Conservation (phyloP, 192 early-diverging fungal genomes). For the Endogone sp. region DNA sequence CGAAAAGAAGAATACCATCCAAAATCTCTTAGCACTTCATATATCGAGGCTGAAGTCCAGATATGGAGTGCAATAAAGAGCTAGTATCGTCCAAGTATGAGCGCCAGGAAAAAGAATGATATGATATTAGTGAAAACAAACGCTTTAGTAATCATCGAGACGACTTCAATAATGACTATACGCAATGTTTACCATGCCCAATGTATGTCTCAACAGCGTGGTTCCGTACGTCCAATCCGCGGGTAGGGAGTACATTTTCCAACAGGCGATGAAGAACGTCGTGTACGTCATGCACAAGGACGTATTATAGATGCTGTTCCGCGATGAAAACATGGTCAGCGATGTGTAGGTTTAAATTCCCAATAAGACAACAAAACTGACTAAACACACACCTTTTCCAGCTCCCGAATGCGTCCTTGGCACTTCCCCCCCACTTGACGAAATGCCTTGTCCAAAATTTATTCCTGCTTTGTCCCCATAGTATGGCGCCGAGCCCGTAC, state of each 20-base stretch:
- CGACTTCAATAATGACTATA: not conserved
- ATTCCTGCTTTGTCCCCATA: slow-evolving; percentile 75
- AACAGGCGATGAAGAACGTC: slow-evolving; percentile 78
- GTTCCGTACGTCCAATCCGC: slow-evolving; percentile 63
- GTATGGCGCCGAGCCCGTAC: slow-evolving; percentile 69
- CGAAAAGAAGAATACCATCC: slow-evolving; percentile 75
- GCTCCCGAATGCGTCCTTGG: slow-evolving; percentile 84
- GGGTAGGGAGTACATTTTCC: slow-evolving; percentile 76
- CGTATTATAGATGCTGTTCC: slow-evolving; percentile 80
- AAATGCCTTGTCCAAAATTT: slow-evolving; percentile 89
- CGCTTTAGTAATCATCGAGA: not conserved
- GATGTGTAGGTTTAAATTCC: not conserved
- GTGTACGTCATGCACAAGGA: slow-evolving; percentile 90
- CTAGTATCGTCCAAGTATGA: slow-evolving; percentile 24
- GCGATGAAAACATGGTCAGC: not conserved
- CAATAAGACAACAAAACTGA: too few relatives aligned
- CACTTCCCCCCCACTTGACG: slow-evolving; percentile 88
- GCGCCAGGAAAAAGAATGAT: not conserved
- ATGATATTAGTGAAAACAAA: slow-evolving; percentile 12
- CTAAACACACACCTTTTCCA: slow-evolving; percentile 75
- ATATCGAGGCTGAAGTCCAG: slow-evolving; percentile 89
- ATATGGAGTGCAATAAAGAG: slow-evolving; percentile 83
- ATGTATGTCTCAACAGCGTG: slow-evolving; percentile 76
- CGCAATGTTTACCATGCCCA: slow-evolving; percentile 55
- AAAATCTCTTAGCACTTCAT: slow-evolving; percentile 91